Evolutionary conservation across 371 early-diverging fungal species (phyloP), one percentile per base, ranked within the genome.

Genomic region (Mortierella sp.): DNA sequence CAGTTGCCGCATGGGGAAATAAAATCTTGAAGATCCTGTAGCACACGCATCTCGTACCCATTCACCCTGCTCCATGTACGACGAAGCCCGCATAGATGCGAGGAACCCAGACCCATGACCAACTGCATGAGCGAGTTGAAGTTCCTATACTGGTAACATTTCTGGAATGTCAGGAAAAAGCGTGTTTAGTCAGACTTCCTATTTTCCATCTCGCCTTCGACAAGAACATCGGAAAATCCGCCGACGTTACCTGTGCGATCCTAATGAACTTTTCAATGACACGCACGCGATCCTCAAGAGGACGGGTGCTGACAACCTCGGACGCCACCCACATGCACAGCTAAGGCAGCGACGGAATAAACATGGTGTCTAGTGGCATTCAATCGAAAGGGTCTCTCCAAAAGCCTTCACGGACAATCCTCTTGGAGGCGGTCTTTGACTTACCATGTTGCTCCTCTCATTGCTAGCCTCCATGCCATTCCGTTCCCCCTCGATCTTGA

Each of bases 211-310:
- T n/a, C n/a, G n/a, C n/a, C n/a, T n/a, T n/a, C n/a, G n/a, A n/a
- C n/a, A n/a, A n/a, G n/a, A n/a, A n/a, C n/a, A n/a, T n/a, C n/a
- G n/a, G n/a, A n/a, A n/a, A n/a, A n/a, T n/a, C n/a, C n/a, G n/a
- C n/a, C n/a, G n/a, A n/a, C n/a, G n/a, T 61, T 80, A 84, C 84
- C 73, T 86, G 86, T 5, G 92, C 92, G 21, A 93, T 75, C 26
- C 90, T 84, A 47, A 93, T 93, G 34, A 91, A 88, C 57, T 89
- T 90, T 65, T 92, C 92, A 15, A 92, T 84, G 4, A 91, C 82
- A n/a, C 80, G 80, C 3, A 81, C 90, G 4, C 92, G 85, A 26
- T 85, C 81, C 14, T 89, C 84, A 17, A 86, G 30, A 4, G 79
- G 60, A 6, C 61, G 82, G 7, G 90, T 86, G 30, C 84, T 79